A percentile compares a stretch with the other conserved stretches of the same genome.
Conservation (phyloP, 31 red algal genomes). For the Bonnemaisonia californica region DNA sequence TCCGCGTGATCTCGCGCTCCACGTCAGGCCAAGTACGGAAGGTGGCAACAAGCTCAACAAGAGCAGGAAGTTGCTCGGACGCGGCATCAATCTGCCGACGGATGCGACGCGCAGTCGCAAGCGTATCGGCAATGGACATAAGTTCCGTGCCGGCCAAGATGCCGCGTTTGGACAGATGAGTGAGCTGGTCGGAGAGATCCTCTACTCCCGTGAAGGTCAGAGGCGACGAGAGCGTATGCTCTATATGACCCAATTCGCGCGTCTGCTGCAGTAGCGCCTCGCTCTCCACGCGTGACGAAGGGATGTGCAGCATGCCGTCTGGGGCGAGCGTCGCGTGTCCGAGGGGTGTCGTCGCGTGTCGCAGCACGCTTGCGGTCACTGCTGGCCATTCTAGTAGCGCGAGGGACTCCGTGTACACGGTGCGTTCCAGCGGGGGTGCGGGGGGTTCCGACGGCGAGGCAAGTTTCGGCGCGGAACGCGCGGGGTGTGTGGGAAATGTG, state of each 20-base stretch:
- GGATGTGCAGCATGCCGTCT: conserved; percentile 30
- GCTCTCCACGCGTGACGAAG: conserved; percentile 8
- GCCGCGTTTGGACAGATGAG: conserved; percentile 35
- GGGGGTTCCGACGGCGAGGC: too few relatives aligned
- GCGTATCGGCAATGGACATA: conserved; percentile 50
- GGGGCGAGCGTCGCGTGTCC: conserved; percentile 6
- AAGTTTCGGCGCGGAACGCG: too few relatives aligned
- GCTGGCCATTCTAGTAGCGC: conserved; percentile 71
- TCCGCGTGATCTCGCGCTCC: conserved; percentile 39
- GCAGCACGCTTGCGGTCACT: conserved; percentile 37
- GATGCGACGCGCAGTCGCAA: conserved; percentile 44
- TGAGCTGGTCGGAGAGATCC: conserved; percentile 8
- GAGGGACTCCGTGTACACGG: conserved; percentile 29
- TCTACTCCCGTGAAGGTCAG: conserved; percentile 44
- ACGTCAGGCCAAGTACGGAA: conserved; percentile 45
- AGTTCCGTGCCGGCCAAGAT: conserved; percentile 64
- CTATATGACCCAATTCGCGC: conserved; percentile 40
- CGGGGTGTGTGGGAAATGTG: too few relatives aligned
- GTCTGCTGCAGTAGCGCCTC: conserved; percentile 61
- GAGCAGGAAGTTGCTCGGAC: conserved; percentile 5
- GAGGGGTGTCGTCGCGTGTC: conserved; percentile 56
- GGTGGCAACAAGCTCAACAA: conserved; percentile 32
- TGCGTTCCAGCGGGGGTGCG: background rate
- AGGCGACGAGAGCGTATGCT: conserved; percentile 34
- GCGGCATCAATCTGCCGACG: conserved; percentile 48